Percentiles rank a stretch among this genome's conserved stretches.
Conservation (phyloP, 345 rosid genomes). For the Noccaea bulbosa region DNA sequence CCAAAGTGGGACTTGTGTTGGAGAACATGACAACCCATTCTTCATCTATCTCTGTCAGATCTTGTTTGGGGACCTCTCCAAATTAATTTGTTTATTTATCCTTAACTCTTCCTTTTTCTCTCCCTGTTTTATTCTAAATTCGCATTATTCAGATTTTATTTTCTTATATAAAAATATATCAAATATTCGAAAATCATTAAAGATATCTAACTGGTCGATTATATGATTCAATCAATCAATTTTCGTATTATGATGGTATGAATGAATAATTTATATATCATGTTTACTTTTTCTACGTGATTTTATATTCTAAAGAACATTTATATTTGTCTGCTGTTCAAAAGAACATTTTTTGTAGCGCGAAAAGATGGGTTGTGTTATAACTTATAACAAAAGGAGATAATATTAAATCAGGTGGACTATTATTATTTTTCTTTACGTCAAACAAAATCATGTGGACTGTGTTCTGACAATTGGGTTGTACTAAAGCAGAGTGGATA, state of each 20-base stretch:
- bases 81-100: conserved; percentile 35
- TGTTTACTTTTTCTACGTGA: conserved; percentile 31
- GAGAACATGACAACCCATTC: conserved; percentile 49
- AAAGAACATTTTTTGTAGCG: conserved; percentile 17
- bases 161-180: conserved; percentile 2
- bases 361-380: conserved; percentile 35
- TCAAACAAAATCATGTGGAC: conserved; percentile 44
- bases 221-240: conserved; percentile 36
- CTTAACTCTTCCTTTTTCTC: conserved; percentile 3
- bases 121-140: background rate
- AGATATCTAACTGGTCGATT: conserved; percentile 37
- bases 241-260: conserved; percentile 28
- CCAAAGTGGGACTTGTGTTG: conserved; percentile 49
- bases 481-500: conserved; percentile 33
- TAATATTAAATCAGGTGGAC: conserved; percentile 39
- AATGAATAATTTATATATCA: conserved; percentile 13
- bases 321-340: conserved; percentile 17
- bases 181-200: conserved; percentile 27
- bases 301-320: conserved; percentile 29
- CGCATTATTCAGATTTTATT: conserved; percentile 10
- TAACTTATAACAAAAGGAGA: conserved; percentile 15
- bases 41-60: conserved; percentile 46
- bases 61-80: conserved; percentile 40
- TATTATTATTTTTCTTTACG: conserved; percentile 2
- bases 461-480: conserved; percentile 37